Evolutionary conservation across 1,284 basidiomycete genomes (phyloP), one percentile per base, ranked within the genome.

Genomic region (Microbotryum intermedium): DNA sequence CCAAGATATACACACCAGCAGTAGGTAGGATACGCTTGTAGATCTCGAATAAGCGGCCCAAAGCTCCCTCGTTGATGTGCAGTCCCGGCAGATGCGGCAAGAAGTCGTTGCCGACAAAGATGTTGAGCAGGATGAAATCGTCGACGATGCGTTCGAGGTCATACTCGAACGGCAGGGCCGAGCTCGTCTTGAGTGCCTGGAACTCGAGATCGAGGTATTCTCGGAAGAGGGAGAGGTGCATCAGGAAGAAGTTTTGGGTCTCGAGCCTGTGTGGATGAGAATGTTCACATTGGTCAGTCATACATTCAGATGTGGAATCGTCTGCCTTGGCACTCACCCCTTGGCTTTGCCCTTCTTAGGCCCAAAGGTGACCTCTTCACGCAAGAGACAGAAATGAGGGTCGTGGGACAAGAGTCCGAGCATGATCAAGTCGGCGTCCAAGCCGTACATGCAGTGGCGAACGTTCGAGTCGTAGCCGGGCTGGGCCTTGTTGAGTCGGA

Each of bases 401-500:
- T 99, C 95, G 76, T 98, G 95, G 73, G 90, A 94, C 70, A 98
- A 79, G 46, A 99, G 79, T 44, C 91, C 92, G 70, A 99, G 81
- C 95, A 99, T 99, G 77, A 99, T 90, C 63, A 99, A 78, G 77
- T 99, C 95, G 55, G 95, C 95, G 74, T 99, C 95, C 43, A 99
- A 84, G 49, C 95, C 95, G 76, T 99, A 98, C 59, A 99, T 79
- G 76, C 95, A 98, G 77, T 99, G 95, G 67, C 95, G 85, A 55
- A 90, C 80, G 72, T 94, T 93, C 23, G 90, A 88, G 74, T 92
- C 84, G 78, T 98, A 95, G 73, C 88, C 87, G 10, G 88, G 88
- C 75, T 98, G 95, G 28, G 95, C 92, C 71, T 94, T 90, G 60
- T 85, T 85, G 64, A 91, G 79, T 54, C 95, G 87, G 72, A 99